These are phyloP conservation scores for Backusella parvicylindrica DNA, from an alignment of 192 early-diverging fungal genomes.

Conservation along the genomic window DNA sequence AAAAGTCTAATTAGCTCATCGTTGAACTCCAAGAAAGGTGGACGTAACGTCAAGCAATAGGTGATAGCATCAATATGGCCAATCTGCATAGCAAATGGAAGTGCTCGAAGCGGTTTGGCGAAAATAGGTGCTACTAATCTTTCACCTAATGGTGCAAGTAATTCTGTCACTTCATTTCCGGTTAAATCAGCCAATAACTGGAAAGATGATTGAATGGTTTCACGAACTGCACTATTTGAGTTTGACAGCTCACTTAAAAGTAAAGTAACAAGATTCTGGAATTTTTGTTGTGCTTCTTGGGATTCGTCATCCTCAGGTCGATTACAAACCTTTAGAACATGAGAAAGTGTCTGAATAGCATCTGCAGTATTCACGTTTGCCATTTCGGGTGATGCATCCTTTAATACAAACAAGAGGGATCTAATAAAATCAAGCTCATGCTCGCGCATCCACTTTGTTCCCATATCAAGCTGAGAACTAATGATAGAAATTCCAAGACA, in stretches of 20 bases:
- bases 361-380: slow-evolving; percentile 69
- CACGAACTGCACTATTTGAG: slow-evolving; percentile 82
- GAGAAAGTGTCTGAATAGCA: slow-evolving; percentile 66
- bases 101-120: slow-evolving; percentile 91
- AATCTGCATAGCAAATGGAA: slow-evolving; percentile 96
- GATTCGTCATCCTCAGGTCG: slow-evolving; percentile 52
- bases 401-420: slow-evolving; percentile 90
- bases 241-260: slow-evolving; percentile 91
- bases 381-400: slow-evolving; percentile 82
- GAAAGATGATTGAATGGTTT: slow-evolving; percentile 82
- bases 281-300: slow-evolving; percentile 56
- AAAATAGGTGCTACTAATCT: slow-evolving; percentile 90
- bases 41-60: slow-evolving; percentile 85
- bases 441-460: slow-evolving; percentile 87
- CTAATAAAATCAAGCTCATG: slow-evolving; percentile 94
- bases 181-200: slow-evolving; percentile 78
- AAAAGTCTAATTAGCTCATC: slow-evolving; percentile 89
- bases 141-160: slow-evolving; percentile 82
- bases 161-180: slow-evolving; percentile 74
- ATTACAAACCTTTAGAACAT: slow-evolving; percentile 72
- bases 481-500: slow-evolving; percentile 86
- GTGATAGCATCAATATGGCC: slow-evolving; percentile 99
- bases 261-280: slow-evolving; percentile 72
- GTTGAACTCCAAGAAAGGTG: slow-evolving; percentile 85
- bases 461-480: slow-evolving; percentile 78